These are phyloP conservation scores for Paecilomyces sp. DNA, from an alignment of 2,329 filamentous ascomycete genomes.

Conservation along the genomic window DNA sequence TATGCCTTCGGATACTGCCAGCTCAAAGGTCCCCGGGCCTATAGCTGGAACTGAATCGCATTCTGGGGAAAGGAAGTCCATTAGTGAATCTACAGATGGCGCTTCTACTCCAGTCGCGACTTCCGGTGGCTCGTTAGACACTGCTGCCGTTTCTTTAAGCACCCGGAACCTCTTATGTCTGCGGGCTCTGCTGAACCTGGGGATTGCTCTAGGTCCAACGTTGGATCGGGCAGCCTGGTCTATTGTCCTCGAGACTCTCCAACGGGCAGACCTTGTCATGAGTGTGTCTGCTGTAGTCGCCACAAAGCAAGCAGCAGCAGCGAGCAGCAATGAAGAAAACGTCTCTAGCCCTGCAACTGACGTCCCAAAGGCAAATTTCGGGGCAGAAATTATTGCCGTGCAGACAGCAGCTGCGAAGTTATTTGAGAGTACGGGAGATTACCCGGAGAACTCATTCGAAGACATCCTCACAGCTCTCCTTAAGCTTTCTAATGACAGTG, in stretches of 20 bases:
- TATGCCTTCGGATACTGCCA: constrained; percentile 64
- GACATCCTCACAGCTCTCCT: constrained; percentile 72
- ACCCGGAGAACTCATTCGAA: constrained; percentile 73
- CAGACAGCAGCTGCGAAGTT: constrained; percentile 79
- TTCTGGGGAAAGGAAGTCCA: constrained; percentile 21
- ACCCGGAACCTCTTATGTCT: constrained; percentile 87
- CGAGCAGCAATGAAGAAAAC: constrained; percentile 20
- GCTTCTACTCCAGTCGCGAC: constrained; percentile 20
- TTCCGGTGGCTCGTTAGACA: constrained; percentile 30
- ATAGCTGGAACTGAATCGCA: constrained; percentile 10
- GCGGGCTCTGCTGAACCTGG: constrained; percentile 84
- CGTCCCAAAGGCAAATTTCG: constrained; percentile 57
- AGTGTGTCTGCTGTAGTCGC: constrained; percentile 29
- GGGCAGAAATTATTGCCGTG: constrained; percentile 76
- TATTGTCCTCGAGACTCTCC: constrained; percentile 84
- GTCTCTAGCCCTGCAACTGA: constrained; percentile 27
- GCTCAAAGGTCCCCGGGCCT: constrained; percentile 12
- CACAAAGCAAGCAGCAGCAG: constrained; percentile 20
- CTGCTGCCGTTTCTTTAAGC: constrained; percentile 54
- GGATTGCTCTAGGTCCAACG: constrained; percentile 87
- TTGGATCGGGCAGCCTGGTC: constrained; percentile 71
- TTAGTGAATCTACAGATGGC: constrained; percentile 18
- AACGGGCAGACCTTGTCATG: constrained; percentile 85
- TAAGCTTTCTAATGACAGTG: constrained; percentile 49
- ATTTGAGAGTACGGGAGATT: constrained; percentile 87